These are phyloP conservation scores for Cercospora citrullina DNA, from an alignment of 2,329 filamentous ascomycete genomes.

Conservation along the genomic window DNA sequence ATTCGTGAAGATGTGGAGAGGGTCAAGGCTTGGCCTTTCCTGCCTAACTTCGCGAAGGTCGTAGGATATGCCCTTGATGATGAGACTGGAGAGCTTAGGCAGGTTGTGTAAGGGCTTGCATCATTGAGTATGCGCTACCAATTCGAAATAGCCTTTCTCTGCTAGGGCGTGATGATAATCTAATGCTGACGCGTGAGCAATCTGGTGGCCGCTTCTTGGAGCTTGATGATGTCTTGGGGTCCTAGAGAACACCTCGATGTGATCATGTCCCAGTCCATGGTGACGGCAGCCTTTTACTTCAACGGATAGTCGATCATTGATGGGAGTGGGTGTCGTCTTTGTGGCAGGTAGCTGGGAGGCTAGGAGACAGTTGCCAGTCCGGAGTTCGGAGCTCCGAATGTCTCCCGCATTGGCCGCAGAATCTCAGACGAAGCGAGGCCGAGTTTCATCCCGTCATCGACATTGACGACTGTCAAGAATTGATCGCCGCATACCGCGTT, in stretches of 20 bases:
- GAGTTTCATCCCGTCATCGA: conserved; percentile 5
- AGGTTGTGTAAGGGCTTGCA: background rate
- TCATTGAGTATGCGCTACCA: too few species aligned
- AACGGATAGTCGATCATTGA: too few species aligned
- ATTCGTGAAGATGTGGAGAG: conserved; percentile 1
- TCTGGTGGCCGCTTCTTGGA: too few species aligned
- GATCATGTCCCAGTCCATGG: too few species aligned
- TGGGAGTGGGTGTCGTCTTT: too few species aligned
- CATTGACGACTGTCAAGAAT: background rate
- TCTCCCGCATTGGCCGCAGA: conserved; percentile 4
- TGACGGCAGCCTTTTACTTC: too few species aligned
- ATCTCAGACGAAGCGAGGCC: background rate
- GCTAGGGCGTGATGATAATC: background rate
- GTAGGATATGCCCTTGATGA: conserved; percentile 1
- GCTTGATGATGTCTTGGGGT: too few species aligned
- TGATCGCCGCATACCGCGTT: background rate
- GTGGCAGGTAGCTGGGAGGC: background rate
- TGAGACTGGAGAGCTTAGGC: background rate
- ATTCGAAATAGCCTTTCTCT: too few species aligned
- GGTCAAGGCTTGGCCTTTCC: background rate
- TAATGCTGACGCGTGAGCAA: background rate
- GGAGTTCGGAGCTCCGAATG: background rate
- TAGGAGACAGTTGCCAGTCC: background rate
- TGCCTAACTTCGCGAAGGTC: background rate
- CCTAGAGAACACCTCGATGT: too few species aligned